These are phyloP conservation scores for Aspergillus avenaceus DNA, from an alignment of 495 filamentous ascomycete species.

Conservation along the genomic window DNA sequence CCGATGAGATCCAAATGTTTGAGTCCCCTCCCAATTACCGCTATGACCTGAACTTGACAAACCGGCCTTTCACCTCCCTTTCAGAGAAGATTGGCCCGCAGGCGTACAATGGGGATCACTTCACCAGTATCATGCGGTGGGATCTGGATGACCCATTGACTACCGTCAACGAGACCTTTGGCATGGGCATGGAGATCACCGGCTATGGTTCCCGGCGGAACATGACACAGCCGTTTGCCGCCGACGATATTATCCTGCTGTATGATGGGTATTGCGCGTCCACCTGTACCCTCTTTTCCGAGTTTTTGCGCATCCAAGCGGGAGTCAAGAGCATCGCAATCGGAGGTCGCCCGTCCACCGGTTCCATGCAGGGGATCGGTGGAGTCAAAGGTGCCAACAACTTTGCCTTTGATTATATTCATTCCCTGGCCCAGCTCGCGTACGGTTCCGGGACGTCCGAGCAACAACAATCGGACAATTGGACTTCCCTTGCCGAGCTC, in stretches of 20 bases:
- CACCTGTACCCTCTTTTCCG: slow-evolving; percentile 53
- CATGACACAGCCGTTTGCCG: not conserved
- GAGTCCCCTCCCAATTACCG: not conserved
- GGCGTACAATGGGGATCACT: not conserved
- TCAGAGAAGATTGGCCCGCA: not conserved
- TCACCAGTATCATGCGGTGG: not conserved
- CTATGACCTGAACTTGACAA: not conserved
- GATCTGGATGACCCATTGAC: not conserved
- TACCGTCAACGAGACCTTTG: not conserved
- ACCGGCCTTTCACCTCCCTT: not conserved
- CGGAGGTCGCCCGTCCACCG: slow-evolving; percentile 50
- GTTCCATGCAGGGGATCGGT: slow-evolving; percentile 56
- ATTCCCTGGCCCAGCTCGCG: not conserved
- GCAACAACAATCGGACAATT: not conserved
- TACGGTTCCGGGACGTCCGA: not conserved
- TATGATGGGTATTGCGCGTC: slow-evolving; percentile 58
- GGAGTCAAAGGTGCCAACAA: slow-evolving; percentile 44
- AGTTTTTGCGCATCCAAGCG: slow-evolving; percentile 45
- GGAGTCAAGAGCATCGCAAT: slow-evolving; percentile 54
- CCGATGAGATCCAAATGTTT: not conserved
- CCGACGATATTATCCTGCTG: slow-evolving; percentile 1
- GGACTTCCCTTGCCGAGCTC: not conserved
- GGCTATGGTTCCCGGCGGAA: not conserved
- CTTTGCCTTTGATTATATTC: not conserved
- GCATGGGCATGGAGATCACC: not conserved